Conservation (phyloP, 495 filamentous ascomycete species). For the Echria macrotheca region DNA sequence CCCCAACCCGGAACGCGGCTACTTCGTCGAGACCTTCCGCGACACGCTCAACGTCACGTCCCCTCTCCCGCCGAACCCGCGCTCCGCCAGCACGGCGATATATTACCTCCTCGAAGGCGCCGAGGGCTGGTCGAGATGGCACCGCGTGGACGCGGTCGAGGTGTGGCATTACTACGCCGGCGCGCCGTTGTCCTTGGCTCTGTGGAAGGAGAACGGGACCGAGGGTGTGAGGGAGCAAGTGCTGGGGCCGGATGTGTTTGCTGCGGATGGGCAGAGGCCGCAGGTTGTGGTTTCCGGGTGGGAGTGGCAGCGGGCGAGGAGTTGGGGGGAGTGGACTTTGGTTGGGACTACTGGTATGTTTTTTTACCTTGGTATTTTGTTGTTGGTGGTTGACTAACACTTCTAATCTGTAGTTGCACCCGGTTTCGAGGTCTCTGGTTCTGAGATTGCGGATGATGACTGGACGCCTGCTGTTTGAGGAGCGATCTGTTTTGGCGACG, state of each 20-base stretch:
- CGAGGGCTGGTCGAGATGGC: slow-evolving; percentile 37
- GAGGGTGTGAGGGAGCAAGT: slow-evolving; percentile 17
- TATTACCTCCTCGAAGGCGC: slow-evolving; percentile 46
- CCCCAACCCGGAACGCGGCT: slow-evolving; percentile 43
- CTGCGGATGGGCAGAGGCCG: slow-evolving; percentile 33
- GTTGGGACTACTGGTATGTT: slow-evolving; percentile 41
- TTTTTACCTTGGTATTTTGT: neutral
- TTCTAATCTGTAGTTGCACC: slow-evolving; percentile 29
- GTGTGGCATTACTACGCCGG: slow-evolving; percentile 49
- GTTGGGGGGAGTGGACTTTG: slow-evolving; percentile 42
- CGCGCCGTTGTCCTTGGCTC: slow-evolving; percentile 37
- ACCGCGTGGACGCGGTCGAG: slow-evolving; percentile 43
- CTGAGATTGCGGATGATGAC: slow-evolving; percentile 30
- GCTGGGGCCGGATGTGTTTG: slow-evolving; percentile 38
- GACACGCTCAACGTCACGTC: slow-evolving; percentile 20
- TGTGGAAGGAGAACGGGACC: slow-evolving; percentile 32
- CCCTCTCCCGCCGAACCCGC: slow-evolving; percentile 22
- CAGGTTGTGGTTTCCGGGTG: slow-evolving; percentile 35
- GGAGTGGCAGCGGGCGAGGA: slow-evolving; percentile 41
- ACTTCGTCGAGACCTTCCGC: slow-evolving; percentile 43
- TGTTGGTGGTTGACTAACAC: neutral
- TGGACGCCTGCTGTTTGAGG: slow-evolving; percentile 26
- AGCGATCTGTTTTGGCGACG: too few species aligned
- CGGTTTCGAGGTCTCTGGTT: slow-evolving; percentile 32
- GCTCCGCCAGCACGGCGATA: slow-evolving; percentile 43